Conservation (phyloP, 1,284 basidiomycete genomes). For the Blastosporella zonata region DNA sequence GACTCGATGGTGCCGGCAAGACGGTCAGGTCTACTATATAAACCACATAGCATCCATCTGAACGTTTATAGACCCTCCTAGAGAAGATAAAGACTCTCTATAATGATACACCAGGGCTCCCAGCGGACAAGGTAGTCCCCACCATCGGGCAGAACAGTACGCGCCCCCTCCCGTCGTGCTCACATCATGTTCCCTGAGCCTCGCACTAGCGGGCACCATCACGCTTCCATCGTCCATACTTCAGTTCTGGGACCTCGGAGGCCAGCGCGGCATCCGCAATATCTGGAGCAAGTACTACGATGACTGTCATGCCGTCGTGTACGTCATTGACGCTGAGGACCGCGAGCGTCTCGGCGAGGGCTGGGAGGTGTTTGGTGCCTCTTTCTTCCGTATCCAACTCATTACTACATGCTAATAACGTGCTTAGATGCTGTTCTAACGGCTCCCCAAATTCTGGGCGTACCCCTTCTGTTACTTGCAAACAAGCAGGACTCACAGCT, state of each 20-base stretch:
- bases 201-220: constrained; percentile 78
- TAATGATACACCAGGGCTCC: constrained; percentile 78
- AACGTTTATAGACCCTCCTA: constrained; percentile 65
- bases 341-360: constrained; percentile 82
- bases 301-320: constrained; percentile 92
- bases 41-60: not conserved
- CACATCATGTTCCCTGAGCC: not conserved
- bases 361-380: constrained; percentile 91
- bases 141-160: constrained; percentile 95
- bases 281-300: constrained; percentile 95
- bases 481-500: constrained; percentile 88
- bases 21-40: constrained; percentile 51
- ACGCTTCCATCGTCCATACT: constrained; percentile 87
- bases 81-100: constrained; percentile 93
- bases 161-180: constrained; percentile 5
- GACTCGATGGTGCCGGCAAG: constrained; percentile 87
- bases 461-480: constrained; percentile 84
- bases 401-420: constrained; percentile 9
- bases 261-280: constrained; percentile 85
- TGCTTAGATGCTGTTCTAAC: constrained; percentile 76
- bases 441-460: constrained; percentile 80
- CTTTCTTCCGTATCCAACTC: constrained; percentile 11
- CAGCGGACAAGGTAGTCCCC: constrained; percentile 88
- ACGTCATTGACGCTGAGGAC: constrained; percentile 89
- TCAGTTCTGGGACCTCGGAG: constrained; percentile 93